Evolutionary conservation across 2,329 filamentous ascomycete genomes (phyloP).

Genomic region (Paraphaeosphaeria sporulosa): DNA sequence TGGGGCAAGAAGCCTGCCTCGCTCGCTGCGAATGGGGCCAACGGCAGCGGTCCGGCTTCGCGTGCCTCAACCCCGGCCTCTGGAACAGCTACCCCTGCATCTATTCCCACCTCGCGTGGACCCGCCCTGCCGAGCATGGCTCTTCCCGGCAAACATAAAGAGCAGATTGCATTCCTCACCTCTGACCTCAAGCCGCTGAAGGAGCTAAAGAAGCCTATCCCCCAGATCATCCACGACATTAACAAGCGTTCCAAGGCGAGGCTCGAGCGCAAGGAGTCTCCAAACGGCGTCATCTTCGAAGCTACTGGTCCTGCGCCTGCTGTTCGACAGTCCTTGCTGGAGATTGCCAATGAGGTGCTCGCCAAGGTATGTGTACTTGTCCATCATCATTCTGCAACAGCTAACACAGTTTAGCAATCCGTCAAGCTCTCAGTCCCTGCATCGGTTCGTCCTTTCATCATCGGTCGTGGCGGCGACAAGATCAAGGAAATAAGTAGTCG

Average conservation of each 20-base stretch:
- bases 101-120: conserved; percentile 43
- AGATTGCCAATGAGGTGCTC: conserved; percentile 87
- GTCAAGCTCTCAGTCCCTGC: conserved; percentile 82
- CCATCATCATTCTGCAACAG: not conserved
- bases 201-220: conserved; percentile 83
- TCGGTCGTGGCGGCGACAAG: conserved; percentile 87
- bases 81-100: conserved; percentile 57
- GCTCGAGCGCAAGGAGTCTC: conserved; percentile 77
- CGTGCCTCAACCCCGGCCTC: conserved; percentile 70
- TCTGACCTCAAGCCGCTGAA: conserved; percentile 77
- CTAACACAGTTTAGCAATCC: conserved; percentile 59
- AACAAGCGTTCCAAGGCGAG: conserved; percentile 90
- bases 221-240: conserved; percentile 88
- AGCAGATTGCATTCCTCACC: conserved; percentile 76
- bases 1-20: conserved; percentile 76
- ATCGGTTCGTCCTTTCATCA: conserved; percentile 86
- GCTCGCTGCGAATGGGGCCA: conserved; percentile 54
- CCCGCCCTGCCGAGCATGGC: conserved; percentile 67
- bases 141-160: conserved; percentile 83
- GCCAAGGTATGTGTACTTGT: conserved; percentile 68
- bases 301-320: conserved; percentile 83
- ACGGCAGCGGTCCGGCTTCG: conserved; percentile 65
- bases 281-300: conserved; percentile 81
- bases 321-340: conserved; percentile 86
- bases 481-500: conserved; percentile 90